These are phyloP conservation scores for Emmonsiellopsis sp. DNA, from an alignment of 2,329 filamentous ascomycete species.

Conservation along the genomic window DNA sequence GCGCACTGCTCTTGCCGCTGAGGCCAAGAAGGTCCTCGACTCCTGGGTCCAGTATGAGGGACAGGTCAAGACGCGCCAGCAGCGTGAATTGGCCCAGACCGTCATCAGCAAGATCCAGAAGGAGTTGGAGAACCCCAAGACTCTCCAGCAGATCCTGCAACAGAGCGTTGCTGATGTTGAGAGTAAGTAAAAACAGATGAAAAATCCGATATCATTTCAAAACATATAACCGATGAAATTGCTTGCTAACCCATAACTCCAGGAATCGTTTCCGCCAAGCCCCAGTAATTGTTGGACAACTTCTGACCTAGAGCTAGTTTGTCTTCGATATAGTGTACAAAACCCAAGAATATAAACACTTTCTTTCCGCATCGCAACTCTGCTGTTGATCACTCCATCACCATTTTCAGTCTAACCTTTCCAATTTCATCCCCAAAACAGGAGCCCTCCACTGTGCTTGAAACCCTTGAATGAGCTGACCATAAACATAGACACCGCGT, in stretches of 20 bases:
- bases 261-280: conserved; percentile 14
- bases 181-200: conserved; percentile 52
- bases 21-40: conserved; percentile 93
- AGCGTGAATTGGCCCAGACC: conserved; percentile 85
- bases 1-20: conserved; percentile 78
- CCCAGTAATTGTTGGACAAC: conserved; percentile 9
- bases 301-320: conserved; percentile 2
- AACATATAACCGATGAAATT: neutral
- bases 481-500: no score
- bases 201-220: neutral
- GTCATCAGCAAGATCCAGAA: conserved; percentile 97
- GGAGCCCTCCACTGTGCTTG: neutral
- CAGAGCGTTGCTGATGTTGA: conserved; percentile 95
- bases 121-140: conserved; percentile 97
- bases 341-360: conserved; percentile 8
- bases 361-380: conserved; percentile 1
- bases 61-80: conserved; percentile 98
- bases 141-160: conserved; percentile 92
- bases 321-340: conserved; percentile 9
- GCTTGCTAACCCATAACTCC: conserved; percentile 11
- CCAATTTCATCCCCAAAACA: neutral
- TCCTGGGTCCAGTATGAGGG: conserved; percentile 98
- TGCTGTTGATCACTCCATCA: neutral
- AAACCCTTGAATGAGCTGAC: no score
- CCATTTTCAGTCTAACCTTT: neutral